These are phyloP conservation scores for Helminthosporium solani DNA, from an alignment of 2,329 filamentous ascomycete species.

Conservation along the genomic window DNA sequence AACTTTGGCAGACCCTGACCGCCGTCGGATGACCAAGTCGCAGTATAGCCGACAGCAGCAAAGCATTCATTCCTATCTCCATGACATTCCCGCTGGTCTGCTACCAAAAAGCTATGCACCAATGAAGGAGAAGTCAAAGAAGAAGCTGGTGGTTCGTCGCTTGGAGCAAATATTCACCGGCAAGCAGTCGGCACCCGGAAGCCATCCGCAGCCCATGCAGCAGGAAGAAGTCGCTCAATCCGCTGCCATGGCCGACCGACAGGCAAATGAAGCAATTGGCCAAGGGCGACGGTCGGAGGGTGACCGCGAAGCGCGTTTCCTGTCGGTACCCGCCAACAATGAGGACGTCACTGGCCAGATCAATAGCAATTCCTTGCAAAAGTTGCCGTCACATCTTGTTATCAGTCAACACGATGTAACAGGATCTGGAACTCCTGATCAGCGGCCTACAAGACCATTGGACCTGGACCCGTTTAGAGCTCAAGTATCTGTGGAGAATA, in stretches of 20 bases:
- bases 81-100: slow-evolving; percentile 70
- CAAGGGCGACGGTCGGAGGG: slow-evolving; percentile 42
- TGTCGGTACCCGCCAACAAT: slow-evolving; percentile 26
- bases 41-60: slow-evolving; percentile 39
- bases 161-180: slow-evolving; percentile 83
- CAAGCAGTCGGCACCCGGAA: slow-evolving; percentile 51
- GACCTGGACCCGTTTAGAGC: slow-evolving; percentile 78
- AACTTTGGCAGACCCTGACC: slow-evolving; percentile 27
- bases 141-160: slow-evolving; percentile 72
- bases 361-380: slow-evolving; percentile 20
- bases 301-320: slow-evolving; percentile 49
- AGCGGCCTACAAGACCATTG: slow-evolving; percentile 72
- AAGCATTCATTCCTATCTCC: slow-evolving; percentile 68
- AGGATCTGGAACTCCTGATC: slow-evolving; percentile 56
- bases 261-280: slow-evolving; percentile 44
- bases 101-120: slow-evolving; percentile 58
- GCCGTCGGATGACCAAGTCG: slow-evolving; percentile 29
- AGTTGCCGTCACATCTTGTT: slow-evolving; percentile 16
- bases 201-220: slow-evolving; percentile 54
- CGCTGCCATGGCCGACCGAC: slow-evolving; percentile 51
- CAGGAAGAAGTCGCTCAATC: slow-evolving; percentile 59
- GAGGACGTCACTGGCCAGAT: slow-evolving; percentile 11
- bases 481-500: slow-evolving; percentile 73
- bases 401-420: slow-evolving; percentile 29
- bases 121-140: slow-evolving; percentile 73